Conservation (phyloP, 495 filamentous ascomycete genomes). For the Penicillium roqueforti region DNA sequence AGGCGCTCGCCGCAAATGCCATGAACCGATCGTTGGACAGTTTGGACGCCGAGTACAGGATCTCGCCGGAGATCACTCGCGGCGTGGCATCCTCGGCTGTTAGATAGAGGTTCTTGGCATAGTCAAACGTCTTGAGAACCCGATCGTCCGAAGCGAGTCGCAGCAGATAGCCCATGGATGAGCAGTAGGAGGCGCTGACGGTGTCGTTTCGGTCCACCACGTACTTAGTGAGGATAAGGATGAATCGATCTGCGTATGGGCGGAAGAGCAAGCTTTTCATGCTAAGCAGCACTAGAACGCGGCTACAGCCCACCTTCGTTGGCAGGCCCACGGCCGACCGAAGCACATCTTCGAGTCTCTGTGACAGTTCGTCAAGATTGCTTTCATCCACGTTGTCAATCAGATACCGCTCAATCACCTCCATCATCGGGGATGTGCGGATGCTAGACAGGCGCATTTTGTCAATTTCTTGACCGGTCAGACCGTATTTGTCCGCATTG, state of each 20-base stretch:
- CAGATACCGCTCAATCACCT: constrained; percentile 85
- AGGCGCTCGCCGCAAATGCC: constrained; percentile 62
- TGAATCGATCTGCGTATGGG: constrained; percentile 71
- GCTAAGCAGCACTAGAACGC: constrained; percentile 81
- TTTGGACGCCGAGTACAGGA: constrained; percentile 74
- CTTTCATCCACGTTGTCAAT: constrained; percentile 71
- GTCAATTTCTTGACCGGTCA: constrained; percentile 80
- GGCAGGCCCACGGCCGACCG: constrained; percentile 85
- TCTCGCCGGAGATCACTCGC: constrained; percentile 73
- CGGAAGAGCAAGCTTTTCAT: constrained; percentile 69
- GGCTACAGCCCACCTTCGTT: constrained; percentile 84
- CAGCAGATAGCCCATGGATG: constrained; percentile 78
- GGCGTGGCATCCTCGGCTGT: constrained; percentile 67
- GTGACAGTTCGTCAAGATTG: constrained; percentile 69
- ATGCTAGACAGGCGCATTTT: constrained; percentile 74
- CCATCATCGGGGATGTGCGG: constrained; percentile 83
- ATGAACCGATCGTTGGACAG: constrained; percentile 84
- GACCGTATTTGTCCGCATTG: constrained; percentile 79
- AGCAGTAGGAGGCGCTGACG: constrained; percentile 79
- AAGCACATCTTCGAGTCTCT: constrained; percentile 68
- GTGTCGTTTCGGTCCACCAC: constrained; percentile 88
- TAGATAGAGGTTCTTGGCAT: constrained; percentile 71
- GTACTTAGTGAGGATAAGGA: constrained; percentile 71
- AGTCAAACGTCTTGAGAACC: constrained; percentile 61
- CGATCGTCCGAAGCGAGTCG: constrained; percentile 67